Base-by-base conservation (phyloP, 768 basidiomycete species). In the Tricholoma flavovirens region DNA sequence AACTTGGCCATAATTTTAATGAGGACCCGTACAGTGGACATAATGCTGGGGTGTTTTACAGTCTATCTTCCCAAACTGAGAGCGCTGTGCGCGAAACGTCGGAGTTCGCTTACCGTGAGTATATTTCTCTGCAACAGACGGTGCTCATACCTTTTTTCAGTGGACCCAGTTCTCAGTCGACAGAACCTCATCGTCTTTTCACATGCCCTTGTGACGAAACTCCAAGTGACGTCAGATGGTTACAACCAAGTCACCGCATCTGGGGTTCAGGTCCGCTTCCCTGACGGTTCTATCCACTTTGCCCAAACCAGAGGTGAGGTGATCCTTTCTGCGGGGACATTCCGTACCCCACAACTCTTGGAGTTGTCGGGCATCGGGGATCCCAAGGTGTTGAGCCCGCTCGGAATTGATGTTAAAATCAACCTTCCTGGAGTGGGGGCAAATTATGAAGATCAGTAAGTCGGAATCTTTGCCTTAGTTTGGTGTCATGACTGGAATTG, bases 341-440 rank as follows among this genome's bases (percentile, higher is more conserved):
- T 74, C n/a, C 64, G 64, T 35, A 73, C 71, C 1, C 70, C 73
- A 3, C 71, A 73, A 57, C 55, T 74, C 15, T 58, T 74, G n/a
- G 70, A 71, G 40, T 59, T 71, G 12, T 72, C 66, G n/a, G 69
- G 70, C 4, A 64, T 72, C 19, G 70, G 69, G n/a, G 62, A 66
- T 55, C 48, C 52, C 24, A 46, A 59, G 12, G 42, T 67, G 6
- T 45, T 71, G 30, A 21, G 32, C 2, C 53, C 62, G 11, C 56
- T 64, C 14, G 67, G 62, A 5, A 69, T 73, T 42, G 55, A 64
- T 8, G 61, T 65, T 22, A 61, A 66, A 48, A 35, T 74, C n/a
- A 64, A 73, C 45, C 65, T 70, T 26, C 72, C 68, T 33, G 66
- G 69, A 11, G 73, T 72, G 3, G 67, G 67, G 8, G 59, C 56